Base-by-base conservation (phyloP, 768 basidiomycete species). In the Mycena olivaceomarginata region DNA sequence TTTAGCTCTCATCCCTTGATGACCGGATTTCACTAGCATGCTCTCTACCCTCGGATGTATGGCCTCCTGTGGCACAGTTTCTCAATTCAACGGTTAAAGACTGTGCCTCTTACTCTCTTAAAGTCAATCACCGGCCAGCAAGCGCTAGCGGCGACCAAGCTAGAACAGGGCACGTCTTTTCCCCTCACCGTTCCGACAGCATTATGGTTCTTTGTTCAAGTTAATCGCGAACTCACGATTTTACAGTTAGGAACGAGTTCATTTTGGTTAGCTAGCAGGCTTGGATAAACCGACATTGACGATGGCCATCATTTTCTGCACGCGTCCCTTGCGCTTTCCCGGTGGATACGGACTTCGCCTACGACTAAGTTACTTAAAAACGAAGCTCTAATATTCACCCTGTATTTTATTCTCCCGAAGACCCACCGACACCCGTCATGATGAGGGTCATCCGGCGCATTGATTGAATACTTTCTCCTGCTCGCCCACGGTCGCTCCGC, bases 41-140 rank as follows among this genome's bases (percentile, higher is more conserved):
- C 74, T 75, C 31, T 75, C 74, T 68, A 51, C 66, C 74, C 62
- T 75, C 67, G 74, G 74, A 75, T 70, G 40, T 65, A 18, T 48
- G 20, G 48, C 41, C 53, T 46, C 43, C 60, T 70, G 64, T 57
- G 37, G 57, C 67, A 63, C 73, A 46, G 45, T 45, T 57, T 46
- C 37, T 11, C 10, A 41, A 37, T 20, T 48, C 12, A 62, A 22
- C 37, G 62, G 41, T 46, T 57, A 53, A 69, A 75, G 67, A 40
- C 62, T 66, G 40, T 64, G 75, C 69, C 75, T 67, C 75, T 76
- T 76, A 70, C 64, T 76, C 57, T 67, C 56, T 65, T 70, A 59
- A 70, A 70, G 43, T 39, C 45, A 66, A 76, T 70, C 53, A 66
- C 43, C 69, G 25, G 18, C 62, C 56, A 74, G 59, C 51, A 39